Evolutionary conservation across 2,329 filamentous ascomycete species (phyloP).

Genomic region (Zymoseptoria pseudotritici): DNA sequence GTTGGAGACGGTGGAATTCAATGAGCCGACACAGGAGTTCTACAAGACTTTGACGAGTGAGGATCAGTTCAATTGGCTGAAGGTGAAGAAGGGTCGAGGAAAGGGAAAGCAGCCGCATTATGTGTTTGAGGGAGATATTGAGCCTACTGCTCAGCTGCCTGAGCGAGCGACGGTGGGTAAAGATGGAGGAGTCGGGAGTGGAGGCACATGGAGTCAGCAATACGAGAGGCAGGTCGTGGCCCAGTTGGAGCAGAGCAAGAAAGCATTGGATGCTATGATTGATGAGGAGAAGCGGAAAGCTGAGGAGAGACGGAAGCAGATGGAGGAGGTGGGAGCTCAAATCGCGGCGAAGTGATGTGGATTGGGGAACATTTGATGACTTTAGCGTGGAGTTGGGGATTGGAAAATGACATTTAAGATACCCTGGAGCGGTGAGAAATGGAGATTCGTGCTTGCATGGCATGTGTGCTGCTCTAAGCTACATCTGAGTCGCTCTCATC

Average conservation of each 20-base stretch:
- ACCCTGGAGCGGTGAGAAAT: neutral
- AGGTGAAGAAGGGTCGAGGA: conserved; percentile 51
- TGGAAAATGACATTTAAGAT: neutral
- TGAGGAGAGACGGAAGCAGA: conserved; percentile 23
- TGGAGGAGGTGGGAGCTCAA: conserved; percentile 17
- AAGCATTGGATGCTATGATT: conserved; percentile 46
- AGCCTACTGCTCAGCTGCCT: conserved; percentile 67
- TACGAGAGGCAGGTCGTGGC: conserved; percentile 27
- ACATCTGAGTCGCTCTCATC: neutral
- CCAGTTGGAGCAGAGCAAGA: conserved; percentile 51
- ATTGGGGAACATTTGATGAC: neutral
- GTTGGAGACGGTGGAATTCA: conserved; percentile 94
- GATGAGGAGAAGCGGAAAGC: conserved; percentile 24
- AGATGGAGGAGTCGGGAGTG: conserved; percentile 59
- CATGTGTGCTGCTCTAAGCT: neutral
- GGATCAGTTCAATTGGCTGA: conserved; percentile 48
- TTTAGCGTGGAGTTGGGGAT: conserved; percentile 9
- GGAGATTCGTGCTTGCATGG: no score
- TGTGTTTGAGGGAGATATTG: conserved; percentile 49
- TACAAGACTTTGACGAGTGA: conserved; percentile 78
- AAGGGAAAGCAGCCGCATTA: conserved; percentile 43
- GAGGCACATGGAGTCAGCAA: conserved; percentile 44
- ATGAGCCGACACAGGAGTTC: conserved; percentile 89
- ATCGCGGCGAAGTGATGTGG: conserved; percentile 3
- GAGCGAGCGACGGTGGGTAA: conserved; percentile 57